Conservation (phyloP, 1,139 yeast species). For the Sugiyamaella paludigena region DNA sequence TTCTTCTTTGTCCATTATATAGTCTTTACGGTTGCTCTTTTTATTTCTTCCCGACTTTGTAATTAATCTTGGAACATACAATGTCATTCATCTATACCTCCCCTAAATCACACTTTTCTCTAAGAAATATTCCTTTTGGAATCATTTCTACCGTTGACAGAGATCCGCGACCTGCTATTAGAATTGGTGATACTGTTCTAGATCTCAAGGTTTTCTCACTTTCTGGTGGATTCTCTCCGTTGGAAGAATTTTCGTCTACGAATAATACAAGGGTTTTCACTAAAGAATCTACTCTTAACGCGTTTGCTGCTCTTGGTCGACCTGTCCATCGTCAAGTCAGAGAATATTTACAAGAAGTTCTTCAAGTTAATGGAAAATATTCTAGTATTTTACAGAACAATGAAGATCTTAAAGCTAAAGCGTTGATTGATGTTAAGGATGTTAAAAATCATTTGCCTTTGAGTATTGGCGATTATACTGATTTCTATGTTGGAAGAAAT, state of each 20-base stretch:
- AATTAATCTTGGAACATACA: not conserved
- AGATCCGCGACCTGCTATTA: conserved; percentile 23
- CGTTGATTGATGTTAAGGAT: conserved; percentile 12
- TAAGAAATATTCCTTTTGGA: conserved; percentile 28
- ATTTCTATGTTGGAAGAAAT: conserved; percentile 28
- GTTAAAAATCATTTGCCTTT: conserved; percentile 25
- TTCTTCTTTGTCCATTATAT: too few relatives aligned
- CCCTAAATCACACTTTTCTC: conserved; percentile 22
- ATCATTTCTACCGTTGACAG: conserved; percentile 22
- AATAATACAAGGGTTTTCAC: conserved; percentile 15
- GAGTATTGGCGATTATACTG: conserved; percentile 31
- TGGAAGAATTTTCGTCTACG: not conserved
- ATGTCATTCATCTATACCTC: conserved; percentile 15
- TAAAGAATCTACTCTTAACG: conserved; percentile 21
- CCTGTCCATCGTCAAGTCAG: conserved; percentile 22
- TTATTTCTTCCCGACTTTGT: not conserved
- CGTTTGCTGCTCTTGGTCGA: conserved; percentile 28
- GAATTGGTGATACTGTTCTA: conserved; percentile 24
- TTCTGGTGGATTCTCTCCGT: conserved; percentile 20
- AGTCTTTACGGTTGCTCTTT: too few relatives aligned
- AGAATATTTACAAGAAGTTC: conserved; percentile 23
- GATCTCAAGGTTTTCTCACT: conserved; percentile 23
- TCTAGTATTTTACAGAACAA: conserved; percentile 23
- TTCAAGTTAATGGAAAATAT: conserved; percentile 20
- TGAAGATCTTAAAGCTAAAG: conserved; percentile 10